Percentiles rank a stretch among this genome's conserved stretches.
Evolutionary conservation across 2,329 filamentous ascomycete genomes (phyloP).

Genomic region (Boeremia lycopersici): DNA sequence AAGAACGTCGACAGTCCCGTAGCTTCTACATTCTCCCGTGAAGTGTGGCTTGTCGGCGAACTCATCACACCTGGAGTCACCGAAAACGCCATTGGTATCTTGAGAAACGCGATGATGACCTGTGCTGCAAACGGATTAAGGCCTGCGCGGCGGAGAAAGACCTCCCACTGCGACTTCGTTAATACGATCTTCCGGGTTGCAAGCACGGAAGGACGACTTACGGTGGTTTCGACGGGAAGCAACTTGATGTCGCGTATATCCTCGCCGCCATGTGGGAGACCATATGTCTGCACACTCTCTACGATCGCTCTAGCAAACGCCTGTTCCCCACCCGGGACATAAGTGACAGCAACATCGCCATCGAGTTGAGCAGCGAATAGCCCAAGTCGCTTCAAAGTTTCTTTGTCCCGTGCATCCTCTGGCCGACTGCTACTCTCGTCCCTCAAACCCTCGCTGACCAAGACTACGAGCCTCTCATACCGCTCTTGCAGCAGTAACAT

Average conservation of each 20-base stretch:
- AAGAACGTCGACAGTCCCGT: slow-evolving; percentile 62
- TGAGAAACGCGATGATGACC: slow-evolving; percentile 57
- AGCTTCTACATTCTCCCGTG: slow-evolving; percentile 12
- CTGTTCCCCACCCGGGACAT: slow-evolving; percentile 51
- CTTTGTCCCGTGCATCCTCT: slow-evolving; percentile 50
- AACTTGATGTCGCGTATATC: slow-evolving; percentile 46
- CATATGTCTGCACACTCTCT: slow-evolving; percentile 43
- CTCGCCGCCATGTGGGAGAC: slow-evolving; percentile 29
- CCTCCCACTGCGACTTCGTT: slow-evolving; percentile 59
- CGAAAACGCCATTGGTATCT: slow-evolving; percentile 20
- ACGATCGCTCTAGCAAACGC: slow-evolving; percentile 45
- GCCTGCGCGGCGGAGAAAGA: slow-evolving; percentile 68
- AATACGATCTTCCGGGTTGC: slow-evolving; percentile 2
- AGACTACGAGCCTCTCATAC: slow-evolving; percentile 71
- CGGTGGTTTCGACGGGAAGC: slow-evolving; percentile 63
- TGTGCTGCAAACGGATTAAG: slow-evolving; percentile 77
- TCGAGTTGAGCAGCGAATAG: slow-evolving; percentile 54
- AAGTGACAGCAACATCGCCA: slow-evolving; percentile 45
- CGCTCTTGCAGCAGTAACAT: slow-evolving; percentile 60
- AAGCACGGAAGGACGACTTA: slow-evolving; percentile 15
- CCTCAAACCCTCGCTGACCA: slow-evolving; percentile 61
- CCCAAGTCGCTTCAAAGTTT: slow-evolving; percentile 57
- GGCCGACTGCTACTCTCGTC: slow-evolving; percentile 31
- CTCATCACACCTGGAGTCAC: slow-evolving; percentile 7
- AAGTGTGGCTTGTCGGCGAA: neutral